Conservation (phyloP, 1,284 basidiomycete genomes). For the Cerioporus squamosus region DNA sequence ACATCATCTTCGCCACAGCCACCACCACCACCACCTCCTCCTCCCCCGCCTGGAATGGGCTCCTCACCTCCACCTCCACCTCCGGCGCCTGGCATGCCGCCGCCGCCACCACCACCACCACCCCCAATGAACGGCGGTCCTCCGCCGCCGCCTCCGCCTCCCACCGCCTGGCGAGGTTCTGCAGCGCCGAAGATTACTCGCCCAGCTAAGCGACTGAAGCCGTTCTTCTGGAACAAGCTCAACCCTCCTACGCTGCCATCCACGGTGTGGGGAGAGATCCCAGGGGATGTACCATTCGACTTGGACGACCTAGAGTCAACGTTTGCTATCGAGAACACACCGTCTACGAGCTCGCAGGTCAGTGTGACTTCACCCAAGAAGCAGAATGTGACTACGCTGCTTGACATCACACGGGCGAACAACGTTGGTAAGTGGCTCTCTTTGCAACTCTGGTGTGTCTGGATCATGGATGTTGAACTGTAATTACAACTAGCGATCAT, state of each 20-base stretch:
- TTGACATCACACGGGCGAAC: constrained; percentile 85
- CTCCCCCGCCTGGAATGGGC: constrained; percentile 17
- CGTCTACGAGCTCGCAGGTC: constrained; percentile 48
- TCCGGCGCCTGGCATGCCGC: constrained; percentile 16
- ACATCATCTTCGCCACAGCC: constrained; percentile 15
- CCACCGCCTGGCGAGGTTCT: constrained; percentile 38
- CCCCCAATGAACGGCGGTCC: constrained; percentile 37
- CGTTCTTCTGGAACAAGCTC: constrained; percentile 92
- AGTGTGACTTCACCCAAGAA: constrained; percentile 51
- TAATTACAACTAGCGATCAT: constrained; percentile 79
- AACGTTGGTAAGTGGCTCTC: constrained; percentile 64
- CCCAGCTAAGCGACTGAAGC: constrained; percentile 71
- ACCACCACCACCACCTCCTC: constrained; percentile 26
- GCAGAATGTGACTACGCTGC: constrained; percentile 66
- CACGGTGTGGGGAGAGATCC: constrained; percentile 77
- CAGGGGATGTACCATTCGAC: constrained; percentile 49
- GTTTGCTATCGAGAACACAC: constrained; percentile 65
- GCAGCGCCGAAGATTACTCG: constrained; percentile 36
- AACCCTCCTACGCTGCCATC: constrained; percentile 44
- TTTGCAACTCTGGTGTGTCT: not conserved
- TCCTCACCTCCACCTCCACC: constrained; percentile 37
- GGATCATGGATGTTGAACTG: constrained; percentile 7
- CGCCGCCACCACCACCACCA: constrained; percentile 34
- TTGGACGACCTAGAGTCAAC: constrained; percentile 76
- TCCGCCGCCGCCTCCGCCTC: constrained; percentile 36